Conservation (phyloP, 1,284 basidiomycete genomes). For the Trichosporon sp. region DNA sequence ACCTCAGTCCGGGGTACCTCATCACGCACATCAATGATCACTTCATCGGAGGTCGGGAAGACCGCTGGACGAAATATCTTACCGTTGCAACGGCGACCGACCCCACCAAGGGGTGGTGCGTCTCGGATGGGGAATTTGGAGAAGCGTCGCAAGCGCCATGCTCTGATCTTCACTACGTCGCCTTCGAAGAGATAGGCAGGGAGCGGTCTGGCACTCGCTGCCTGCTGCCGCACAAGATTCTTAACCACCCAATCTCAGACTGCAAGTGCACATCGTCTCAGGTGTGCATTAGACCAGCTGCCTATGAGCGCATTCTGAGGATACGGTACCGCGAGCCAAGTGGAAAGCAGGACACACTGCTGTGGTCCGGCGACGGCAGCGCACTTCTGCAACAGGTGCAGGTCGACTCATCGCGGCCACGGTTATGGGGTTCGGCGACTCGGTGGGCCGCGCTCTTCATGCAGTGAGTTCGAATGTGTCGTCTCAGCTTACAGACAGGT, state of each 20-base stretch:
- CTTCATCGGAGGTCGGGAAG: constrained; percentile 22
- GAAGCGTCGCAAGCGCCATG: constrained; percentile 11
- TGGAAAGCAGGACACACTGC: constrained; percentile 17
- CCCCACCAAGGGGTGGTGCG: constrained; percentile 10
- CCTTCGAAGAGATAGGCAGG: constrained; percentile 8
- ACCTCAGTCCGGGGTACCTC: constrained; percentile 29
- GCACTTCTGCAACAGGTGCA: constrained; percentile 26
- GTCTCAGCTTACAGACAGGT: constrained; percentile 20
- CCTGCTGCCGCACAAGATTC: constrained; percentile 30
- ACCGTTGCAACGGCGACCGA: constrained; percentile 4
- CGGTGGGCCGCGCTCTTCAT: constrained; percentile 32
- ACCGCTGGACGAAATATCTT: constrained; percentile 33
- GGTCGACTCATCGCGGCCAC: constrained; percentile 23
- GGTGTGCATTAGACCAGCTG: constrained; percentile 29
- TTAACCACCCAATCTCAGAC: constrained; percentile 4
- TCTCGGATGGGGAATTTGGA: constrained; percentile 9
- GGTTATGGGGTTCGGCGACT: constrained; percentile 23
- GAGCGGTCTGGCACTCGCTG: constrained; percentile 18
- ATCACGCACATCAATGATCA: constrained; percentile 41
- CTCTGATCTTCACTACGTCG: constrained; percentile 3
- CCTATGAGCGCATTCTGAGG: constrained; percentile 27
- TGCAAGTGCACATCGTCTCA: constrained; percentile 21
- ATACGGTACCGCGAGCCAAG: constrained; percentile 17
- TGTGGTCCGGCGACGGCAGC: constrained; percentile 33
- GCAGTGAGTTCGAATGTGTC: constrained; percentile 18